Evolutionary conservation across 306 rosid genomes (phyloP), one percentile per base, ranked within the genome.

Genomic region (Purshia tridentata): DNA sequence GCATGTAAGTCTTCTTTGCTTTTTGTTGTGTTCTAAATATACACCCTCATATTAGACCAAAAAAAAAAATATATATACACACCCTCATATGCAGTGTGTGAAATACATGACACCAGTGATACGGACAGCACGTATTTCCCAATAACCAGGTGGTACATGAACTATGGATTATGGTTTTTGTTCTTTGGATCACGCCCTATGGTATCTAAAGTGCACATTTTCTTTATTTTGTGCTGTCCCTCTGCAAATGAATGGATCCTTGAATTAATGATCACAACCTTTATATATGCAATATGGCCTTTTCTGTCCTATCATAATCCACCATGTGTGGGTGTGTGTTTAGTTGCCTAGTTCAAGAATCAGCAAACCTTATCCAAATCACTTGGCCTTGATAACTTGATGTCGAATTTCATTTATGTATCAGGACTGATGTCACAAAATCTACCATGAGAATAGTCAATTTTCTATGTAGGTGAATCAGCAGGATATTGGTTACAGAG

Each of bases 401-500:
- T 13, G 44, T 5, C 18, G 13, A 23, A 59, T 67, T 54, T 69
- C 52, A 15, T 10, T 62, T 57, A 8, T 37, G 54, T 68, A 50
- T 20, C 44, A 9, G 18, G 29, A 9, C 35, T 58, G 66, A 51
- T 65, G 23, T 68, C 67, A 39, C 56, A 50, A 49, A 45, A 23
- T 48, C 48, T 12, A 8, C 50, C 39, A 57, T 5, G 53, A 23
- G 37, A 44, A 49, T 20, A 41, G 11, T 58, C 56, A 39, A 12
- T 3, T 61, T 62, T 29, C 50, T 69, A 51, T 39, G 46, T 59
- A 90, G 93, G 88, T 81, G 18, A 78, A 44, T 79, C 86, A 77
- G 46, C 83, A 76, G 39, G 88, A 81, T 23, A 46, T 83, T 57
- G 66, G 84, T 2, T 87, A 87, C 76, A 80, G 40, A 69, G 88